phyloP scores from a whole-genome alignment of 768 basidiomycete genomes.

The Baorangia bicolor region DNA sequence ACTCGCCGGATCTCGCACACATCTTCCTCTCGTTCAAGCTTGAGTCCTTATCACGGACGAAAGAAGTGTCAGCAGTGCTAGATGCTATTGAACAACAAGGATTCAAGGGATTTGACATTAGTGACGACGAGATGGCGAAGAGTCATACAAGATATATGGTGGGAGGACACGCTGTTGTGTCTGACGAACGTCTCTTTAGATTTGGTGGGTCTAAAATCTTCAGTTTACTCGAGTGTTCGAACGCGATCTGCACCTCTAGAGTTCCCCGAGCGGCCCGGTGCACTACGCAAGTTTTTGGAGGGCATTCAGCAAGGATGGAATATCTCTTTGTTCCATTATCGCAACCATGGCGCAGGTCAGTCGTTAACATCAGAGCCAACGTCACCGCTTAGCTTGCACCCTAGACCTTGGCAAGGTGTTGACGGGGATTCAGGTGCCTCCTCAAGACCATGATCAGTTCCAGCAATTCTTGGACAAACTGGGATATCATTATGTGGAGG shows the following conservation, averaged over 20 bases:
- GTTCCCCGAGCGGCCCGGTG: slow-evolving; percentile 94
- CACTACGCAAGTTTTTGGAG: slow-evolving; percentile 85
- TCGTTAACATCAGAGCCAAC: slow-evolving; percentile 8
- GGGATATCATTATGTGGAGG: slow-evolving; percentile 88
- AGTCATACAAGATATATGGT: slow-evolving; percentile 94
- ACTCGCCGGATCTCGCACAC: slow-evolving; percentile 68
- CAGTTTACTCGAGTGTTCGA: neutral
- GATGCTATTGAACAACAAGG: slow-evolving; percentile 57
- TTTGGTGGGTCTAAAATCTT: slow-evolving; percentile 65
- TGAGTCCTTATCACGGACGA: slow-evolving; percentile 47
- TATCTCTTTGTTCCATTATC: slow-evolving; percentile 95
- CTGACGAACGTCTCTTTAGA: slow-evolving; percentile 85
- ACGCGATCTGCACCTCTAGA: slow-evolving; percentile 45
- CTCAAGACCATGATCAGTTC: slow-evolving; percentile 63
- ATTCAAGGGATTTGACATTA: slow-evolving; percentile 88
- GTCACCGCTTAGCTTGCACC: neutral
- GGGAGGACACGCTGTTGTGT: slow-evolving; percentile 75
- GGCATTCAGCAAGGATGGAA: slow-evolving; percentile 87
- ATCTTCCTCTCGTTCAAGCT: slow-evolving; percentile 91
- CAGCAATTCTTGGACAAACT: slow-evolving; percentile 72
- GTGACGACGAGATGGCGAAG: slow-evolving; percentile 94
- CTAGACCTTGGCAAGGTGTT: slow-evolving; percentile 90
- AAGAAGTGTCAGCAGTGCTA: slow-evolving; percentile 67
- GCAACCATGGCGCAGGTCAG: slow-evolving; percentile 95
- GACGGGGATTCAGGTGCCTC: slow-evolving; percentile 90